phyloP scores from a whole-genome alignment of 2,329 filamentous ascomycete genomes.

The Pyrenochaeta sp. region DNA sequence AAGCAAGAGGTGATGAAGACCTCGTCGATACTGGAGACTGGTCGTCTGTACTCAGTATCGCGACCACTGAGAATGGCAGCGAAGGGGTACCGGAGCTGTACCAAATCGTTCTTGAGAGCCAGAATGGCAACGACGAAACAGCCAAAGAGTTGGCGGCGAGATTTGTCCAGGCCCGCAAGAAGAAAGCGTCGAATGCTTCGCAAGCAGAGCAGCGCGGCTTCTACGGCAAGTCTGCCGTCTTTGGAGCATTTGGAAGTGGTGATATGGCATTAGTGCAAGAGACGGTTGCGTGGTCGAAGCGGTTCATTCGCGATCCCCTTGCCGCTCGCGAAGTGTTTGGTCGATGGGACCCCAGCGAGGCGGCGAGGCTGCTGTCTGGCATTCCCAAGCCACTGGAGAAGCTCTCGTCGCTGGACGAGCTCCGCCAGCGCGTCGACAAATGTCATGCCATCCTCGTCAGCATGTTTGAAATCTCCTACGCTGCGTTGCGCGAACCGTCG shows the following conservation, averaged over 20 bases:
- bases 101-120: constrained; percentile 18
- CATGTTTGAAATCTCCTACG: constrained; percentile 39
- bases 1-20: constrained; percentile 20
- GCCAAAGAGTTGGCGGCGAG: constrained; percentile 15
- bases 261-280: constrained; percentile 39
- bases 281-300: constrained; percentile 44
- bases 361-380: constrained; percentile 6
- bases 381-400: constrained; percentile 3
- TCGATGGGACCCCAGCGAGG: constrained; percentile 1
- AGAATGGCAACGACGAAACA: constrained; percentile 12
- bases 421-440: constrained; percentile 26
- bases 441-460: constrained; percentile 37
- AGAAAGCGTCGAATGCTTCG: constrained; percentile 25
- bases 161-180: constrained; percentile 26
- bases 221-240: constrained; percentile 35
- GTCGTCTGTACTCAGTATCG: constrained; percentile 10
- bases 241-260: constrained; percentile 42
- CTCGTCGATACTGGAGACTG: constrained; percentile 12
- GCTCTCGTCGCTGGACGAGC: not conserved
- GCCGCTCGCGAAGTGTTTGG: constrained; percentile 7
- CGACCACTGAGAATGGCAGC: not conserved
- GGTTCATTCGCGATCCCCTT: constrained; percentile 47
- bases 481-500: constrained; percentile 42
- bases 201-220: constrained; percentile 38
- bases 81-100: constrained; percentile 24